These are phyloP conservation scores for Pterocarpus santalinus DNA, from an alignment of 306 rosid species.

Conservation along the genomic window DNA sequence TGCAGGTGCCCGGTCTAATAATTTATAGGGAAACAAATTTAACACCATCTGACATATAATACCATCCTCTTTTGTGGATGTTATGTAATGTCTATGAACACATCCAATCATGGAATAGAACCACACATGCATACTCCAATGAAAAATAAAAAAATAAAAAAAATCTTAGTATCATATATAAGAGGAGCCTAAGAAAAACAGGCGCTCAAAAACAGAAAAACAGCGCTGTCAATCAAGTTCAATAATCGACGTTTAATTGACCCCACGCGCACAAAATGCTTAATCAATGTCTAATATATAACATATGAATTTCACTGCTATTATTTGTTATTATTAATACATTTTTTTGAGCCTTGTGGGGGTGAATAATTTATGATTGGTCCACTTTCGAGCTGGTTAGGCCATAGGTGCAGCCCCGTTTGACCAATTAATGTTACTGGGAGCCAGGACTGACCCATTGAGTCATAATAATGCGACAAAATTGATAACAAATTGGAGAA, in stretches of 20 bases:
- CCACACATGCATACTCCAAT: neutral
- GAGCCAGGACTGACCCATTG: constrained; percentile 12
- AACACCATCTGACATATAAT: neutral
- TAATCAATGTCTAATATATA: constrained; percentile 29
- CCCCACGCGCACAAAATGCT: constrained; percentile 40
- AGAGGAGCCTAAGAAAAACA: neutral
- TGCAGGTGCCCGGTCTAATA: neutral
- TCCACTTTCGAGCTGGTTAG: constrained; percentile 17
- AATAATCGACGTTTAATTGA: neutral
- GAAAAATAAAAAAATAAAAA: neutral
- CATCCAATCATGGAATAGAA: neutral
- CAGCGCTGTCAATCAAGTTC: constrained; percentile 27
- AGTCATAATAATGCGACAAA: constrained; percentile 46
- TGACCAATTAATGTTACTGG: constrained; percentile 42
- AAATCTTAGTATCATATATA: neutral
- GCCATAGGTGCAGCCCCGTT: constrained; percentile 48
- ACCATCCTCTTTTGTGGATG: neutral
- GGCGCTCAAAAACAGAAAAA: neutral
- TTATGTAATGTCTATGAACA: neutral
- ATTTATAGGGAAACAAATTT: neutral
- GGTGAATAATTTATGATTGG: constrained; percentile 42
- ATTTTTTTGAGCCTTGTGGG: constrained; percentile 11
- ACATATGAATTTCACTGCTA: constrained; percentile 4
- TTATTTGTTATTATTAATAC: neutral
- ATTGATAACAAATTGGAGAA: constrained; percentile 43